Percentiles rank a stretch among this genome's conserved stretches.
Conservation (phyloP, 768 basidiomycete species). For the Sporobolomyces pararoseus region DNA sequence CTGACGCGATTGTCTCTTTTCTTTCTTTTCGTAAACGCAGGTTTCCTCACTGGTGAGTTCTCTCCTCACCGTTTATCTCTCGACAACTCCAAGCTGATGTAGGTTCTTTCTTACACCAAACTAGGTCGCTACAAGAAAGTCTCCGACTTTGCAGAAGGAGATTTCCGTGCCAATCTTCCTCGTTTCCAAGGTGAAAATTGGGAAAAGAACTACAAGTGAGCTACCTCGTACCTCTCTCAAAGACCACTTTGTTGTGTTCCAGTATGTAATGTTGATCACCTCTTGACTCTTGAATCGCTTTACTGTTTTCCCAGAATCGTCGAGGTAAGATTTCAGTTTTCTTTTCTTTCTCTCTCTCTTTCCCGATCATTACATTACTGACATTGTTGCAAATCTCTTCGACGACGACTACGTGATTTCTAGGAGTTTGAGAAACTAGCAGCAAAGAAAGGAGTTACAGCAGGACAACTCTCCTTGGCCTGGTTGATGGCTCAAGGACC, state of each 20-base stretch:
- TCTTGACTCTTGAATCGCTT: background rate
- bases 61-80: background rate
- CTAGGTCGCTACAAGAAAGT: slow-evolving; percentile 46
- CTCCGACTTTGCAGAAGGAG: slow-evolving; percentile 50
- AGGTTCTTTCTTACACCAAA: too few relatives aligned
- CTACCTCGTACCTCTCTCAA: background rate
- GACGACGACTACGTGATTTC: background rate
- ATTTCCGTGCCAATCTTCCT: slow-evolving; percentile 51
- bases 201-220: slow-evolving; percentile 14
- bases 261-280: too few relatives aligned
- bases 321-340: background rate
- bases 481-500: slow-evolving; percentile 48
- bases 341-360: background rate
- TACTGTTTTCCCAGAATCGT: slow-evolving; percentile 13
- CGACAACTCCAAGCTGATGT: too few relatives aligned
- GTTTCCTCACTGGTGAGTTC: slow-evolving; percentile 13
- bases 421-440: slow-evolving; percentile 49
- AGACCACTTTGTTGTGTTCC: too few relatives aligned
- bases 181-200: slow-evolving; percentile 55
- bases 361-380: background rate
- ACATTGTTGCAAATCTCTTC: background rate
- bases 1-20: too few relatives aligned
- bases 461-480: slow-evolving; percentile 52
- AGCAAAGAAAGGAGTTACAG: slow-evolving; percentile 48
- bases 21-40: background rate